phyloP scores from a whole-genome alignment of 2,329 filamentous ascomycete genomes.

The Claviceps purpurea region DNA sequence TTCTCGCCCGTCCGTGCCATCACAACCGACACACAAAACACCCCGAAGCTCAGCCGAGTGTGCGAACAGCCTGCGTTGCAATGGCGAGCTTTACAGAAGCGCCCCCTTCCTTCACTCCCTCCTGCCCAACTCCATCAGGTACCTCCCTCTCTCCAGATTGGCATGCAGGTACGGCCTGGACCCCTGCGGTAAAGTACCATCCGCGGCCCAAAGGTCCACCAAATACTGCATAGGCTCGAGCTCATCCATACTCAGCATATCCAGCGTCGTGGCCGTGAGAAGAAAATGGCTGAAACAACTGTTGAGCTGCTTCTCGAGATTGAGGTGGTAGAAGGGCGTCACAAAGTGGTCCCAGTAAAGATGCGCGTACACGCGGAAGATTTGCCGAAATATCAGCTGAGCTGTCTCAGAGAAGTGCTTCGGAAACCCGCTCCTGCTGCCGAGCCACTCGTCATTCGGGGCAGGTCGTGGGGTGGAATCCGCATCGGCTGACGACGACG shows the following conservation, averaged over 20 bases:
- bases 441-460: slow-evolving; percentile 54
- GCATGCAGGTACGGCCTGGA: slow-evolving; percentile 47
- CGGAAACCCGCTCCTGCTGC: slow-evolving; percentile 78
- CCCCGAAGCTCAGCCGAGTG: too few species aligned
- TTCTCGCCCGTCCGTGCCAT: too few species aligned
- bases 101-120: neutral
- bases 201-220: slow-evolving; percentile 75
- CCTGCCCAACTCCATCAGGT: slow-evolving; percentile 6
- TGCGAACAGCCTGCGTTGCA: too few species aligned
- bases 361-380: slow-evolving; percentile 93
- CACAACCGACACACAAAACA: too few species aligned
- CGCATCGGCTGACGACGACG: slow-evolving; percentile 14
- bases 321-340: slow-evolving; percentile 66
- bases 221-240: slow-evolving; percentile 85
- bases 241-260: slow-evolving; percentile 70
- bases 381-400: slow-evolving; percentile 83
- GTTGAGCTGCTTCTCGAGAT: slow-evolving; percentile 62
- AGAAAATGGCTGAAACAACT: slow-evolving; percentile 74
- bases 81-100: neutral
- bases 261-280: slow-evolving; percentile 59
- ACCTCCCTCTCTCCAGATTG: slow-evolving; percentile 25
- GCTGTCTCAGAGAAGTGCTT: slow-evolving; percentile 72
- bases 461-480: slow-evolving; percentile 33
- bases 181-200: slow-evolving; percentile 66
- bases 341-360: slow-evolving; percentile 89